Percentiles rank a stretch among this genome's conserved stretches.
phyloP scores from a whole-genome alignment of 768 basidiomycete genomes.

The Tricholoma sp. region DNA sequence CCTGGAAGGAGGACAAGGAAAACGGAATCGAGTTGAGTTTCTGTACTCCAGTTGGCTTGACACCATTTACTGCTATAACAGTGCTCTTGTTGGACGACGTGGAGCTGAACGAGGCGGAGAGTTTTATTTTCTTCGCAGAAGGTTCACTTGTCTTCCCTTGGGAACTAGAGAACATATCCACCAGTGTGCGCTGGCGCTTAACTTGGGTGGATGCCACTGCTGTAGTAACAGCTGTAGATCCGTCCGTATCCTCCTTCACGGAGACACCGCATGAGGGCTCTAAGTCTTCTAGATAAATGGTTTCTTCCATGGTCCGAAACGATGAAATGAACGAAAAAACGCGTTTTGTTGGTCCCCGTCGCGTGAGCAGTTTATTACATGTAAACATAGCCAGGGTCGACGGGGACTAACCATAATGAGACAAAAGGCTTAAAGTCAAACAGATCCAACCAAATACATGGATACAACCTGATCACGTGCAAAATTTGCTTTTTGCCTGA shows the following conservation, averaged over 20 bases:
- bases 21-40: conserved; percentile 67
- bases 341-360: conserved; percentile 5
- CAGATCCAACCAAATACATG: conserved; percentile 9
- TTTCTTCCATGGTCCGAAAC: conserved; percentile 8
- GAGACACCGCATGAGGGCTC: conserved; percentile 17
- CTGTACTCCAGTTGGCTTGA: conserved; percentile 15
- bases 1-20: conserved; percentile 48
- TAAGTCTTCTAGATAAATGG: conserved; percentile 44
- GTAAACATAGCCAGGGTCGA: conserved; percentile 5
- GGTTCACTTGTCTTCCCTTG: conserved; percentile 26
- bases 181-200: conserved; percentile 59
- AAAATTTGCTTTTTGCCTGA: no score
- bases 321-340: conserved; percentile 10
- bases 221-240: background rate
- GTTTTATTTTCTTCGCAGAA: conserved; percentile 44
- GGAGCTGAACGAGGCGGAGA: conserved; percentile 21
- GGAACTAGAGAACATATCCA: conserved; percentile 53
- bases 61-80: background rate
- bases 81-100: conserved; percentile 13
- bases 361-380: conserved; percentile 6
- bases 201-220: conserved; percentile 12
- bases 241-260: conserved; percentile 7
- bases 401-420: conserved; percentile 1
- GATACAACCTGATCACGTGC: conserved; percentile 8
- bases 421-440: background rate